Base-by-base conservation (phyloP, 345 rosid species). In the Eucalyptus polybractea region DNA sequence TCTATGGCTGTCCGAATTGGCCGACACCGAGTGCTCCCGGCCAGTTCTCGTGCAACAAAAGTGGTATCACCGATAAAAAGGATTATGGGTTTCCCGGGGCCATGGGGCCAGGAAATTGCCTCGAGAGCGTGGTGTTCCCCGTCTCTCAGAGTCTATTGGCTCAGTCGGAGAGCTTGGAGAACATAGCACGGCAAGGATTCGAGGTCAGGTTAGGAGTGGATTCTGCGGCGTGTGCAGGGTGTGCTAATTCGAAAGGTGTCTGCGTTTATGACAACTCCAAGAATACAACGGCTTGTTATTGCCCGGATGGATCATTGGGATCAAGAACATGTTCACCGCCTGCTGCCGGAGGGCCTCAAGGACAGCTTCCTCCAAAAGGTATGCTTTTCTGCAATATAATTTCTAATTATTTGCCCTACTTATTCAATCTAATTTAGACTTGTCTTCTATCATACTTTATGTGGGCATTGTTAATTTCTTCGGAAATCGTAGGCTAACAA, bases 91-190 rank as follows among this genome's bases (percentile, higher is more conserved):
- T 42, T 17, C 4, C 12, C 19, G 90, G 81, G 33, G 69, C 62
- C 16, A 4, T 13, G 3, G 92, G 90, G 54, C 87, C 91, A 4
- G 90, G 86, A 22, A 5, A 2, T 10, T 92, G 92, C 62, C 44
- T 33, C 7, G 3, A 7, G 4, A 89, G 93, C 5, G 87, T 92
- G 8, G 69, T 40, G 45, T 31, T 92, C 33, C 93, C 92, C 2
- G n/a, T 90, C 86, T 14, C 50, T 13, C 50, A 50, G 50, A 49
- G 2, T 13, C 50, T 49, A 13, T 49, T 49, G 15, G 15, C 50
- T 13, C 50, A 49, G 50, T 67, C 6, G 40, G 6, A 5, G 9
- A 44, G 4, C 19, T 67, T 33, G 22, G 21, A 7, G 3, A 83
- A 42, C 10, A 33, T 12, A 19, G 24, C 44, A 31, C 72, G 10